Evolutionary conservation across 2,329 filamentous ascomycete species (phyloP).

Genomic region (Coniochaeta prunicola): DNA sequence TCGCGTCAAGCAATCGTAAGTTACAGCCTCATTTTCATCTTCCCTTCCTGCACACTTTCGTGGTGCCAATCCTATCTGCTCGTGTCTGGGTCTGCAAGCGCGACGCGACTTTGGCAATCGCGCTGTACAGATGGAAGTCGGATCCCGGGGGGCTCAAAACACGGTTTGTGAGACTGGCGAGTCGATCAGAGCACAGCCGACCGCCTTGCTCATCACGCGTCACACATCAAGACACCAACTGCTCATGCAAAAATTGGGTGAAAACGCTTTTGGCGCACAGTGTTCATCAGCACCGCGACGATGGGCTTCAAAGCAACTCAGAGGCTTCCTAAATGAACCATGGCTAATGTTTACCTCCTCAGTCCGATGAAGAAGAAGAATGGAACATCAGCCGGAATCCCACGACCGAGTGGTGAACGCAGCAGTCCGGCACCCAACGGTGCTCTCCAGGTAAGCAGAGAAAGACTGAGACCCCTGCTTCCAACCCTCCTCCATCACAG

Average conservation of each 20-base stretch:
- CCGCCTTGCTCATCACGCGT: neutral
- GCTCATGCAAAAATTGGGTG: neutral
- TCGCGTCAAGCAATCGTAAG: constrained; percentile 64
- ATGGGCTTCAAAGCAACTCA: neutral
- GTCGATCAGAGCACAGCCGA: neutral
- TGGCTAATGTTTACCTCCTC: constrained; percentile 13
- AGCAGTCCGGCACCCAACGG: constrained; percentile 55
- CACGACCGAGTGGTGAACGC: constrained; percentile 57
- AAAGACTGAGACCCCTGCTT: neutral
- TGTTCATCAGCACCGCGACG: neutral
- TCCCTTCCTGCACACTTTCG: constrained; percentile 1
- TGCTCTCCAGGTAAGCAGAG: constrained; percentile 1
- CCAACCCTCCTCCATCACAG: neutral
- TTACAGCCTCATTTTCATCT: constrained; percentile 16
- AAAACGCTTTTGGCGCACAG: neutral
- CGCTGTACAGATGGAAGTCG: neutral
- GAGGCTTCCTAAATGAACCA: neutral
- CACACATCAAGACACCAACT: neutral
- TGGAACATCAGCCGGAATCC: constrained; percentile 60
- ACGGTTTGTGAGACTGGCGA: neutral
- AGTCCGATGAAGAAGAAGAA: constrained; percentile 73
- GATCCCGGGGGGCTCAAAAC: neutral
- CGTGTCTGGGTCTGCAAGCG: neutral
- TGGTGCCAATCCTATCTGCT: neutral
- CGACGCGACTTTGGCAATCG: neutral